phyloP scores from a whole-genome alignment of 2,329 filamentous ascomycete species.

The Pyrenophora seminiperda region DNA sequence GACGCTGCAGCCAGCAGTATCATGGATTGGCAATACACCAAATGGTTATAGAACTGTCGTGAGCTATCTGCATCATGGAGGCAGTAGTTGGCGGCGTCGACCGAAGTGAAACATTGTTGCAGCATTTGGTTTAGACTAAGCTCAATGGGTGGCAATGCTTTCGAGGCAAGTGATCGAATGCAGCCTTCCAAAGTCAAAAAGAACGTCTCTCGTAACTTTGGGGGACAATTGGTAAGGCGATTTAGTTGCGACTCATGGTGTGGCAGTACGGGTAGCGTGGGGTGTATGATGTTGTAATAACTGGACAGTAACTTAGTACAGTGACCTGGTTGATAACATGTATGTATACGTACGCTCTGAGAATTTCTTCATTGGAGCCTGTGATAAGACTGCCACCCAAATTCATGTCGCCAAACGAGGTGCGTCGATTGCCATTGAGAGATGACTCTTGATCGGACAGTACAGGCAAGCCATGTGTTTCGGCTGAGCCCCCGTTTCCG shows the following conservation, averaged over 20 bases:
- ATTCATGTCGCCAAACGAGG: slow-evolving; percentile 44
- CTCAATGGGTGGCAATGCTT: slow-evolving; percentile 35
- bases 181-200: slow-evolving; percentile 43
- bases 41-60: slow-evolving; percentile 39
- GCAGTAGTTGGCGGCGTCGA: slow-evolving; percentile 38
- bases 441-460: slow-evolving; percentile 39
- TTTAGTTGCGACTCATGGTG: slow-evolving; percentile 41
- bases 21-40: slow-evolving; percentile 44
- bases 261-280: slow-evolving; percentile 42
- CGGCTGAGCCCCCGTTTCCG: slow-evolving; percentile 35
- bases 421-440: slow-evolving; percentile 42
- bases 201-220: slow-evolving; percentile 45
- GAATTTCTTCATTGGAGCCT: slow-evolving; percentile 40
- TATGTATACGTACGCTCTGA: slow-evolving; percentile 40
- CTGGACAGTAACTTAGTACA: slow-evolving; percentile 28
- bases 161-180: slow-evolving; percentile 40
- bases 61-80: slow-evolving; percentile 34
- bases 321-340: no score
- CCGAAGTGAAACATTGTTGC: slow-evolving; percentile 34
- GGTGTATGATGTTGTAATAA: slow-evolving; percentile 46
- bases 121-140: slow-evolving; percentile 34
- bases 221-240: slow-evolving; percentile 42
- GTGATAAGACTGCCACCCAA: slow-evolving; percentile 43
- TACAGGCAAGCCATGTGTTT: slow-evolving; percentile 23
- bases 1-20: slow-evolving; percentile 41